These are phyloP conservation scores for Cicer yamashitae DNA, from an alignment of 306 rosid species.

Conservation along the genomic window DNA sequence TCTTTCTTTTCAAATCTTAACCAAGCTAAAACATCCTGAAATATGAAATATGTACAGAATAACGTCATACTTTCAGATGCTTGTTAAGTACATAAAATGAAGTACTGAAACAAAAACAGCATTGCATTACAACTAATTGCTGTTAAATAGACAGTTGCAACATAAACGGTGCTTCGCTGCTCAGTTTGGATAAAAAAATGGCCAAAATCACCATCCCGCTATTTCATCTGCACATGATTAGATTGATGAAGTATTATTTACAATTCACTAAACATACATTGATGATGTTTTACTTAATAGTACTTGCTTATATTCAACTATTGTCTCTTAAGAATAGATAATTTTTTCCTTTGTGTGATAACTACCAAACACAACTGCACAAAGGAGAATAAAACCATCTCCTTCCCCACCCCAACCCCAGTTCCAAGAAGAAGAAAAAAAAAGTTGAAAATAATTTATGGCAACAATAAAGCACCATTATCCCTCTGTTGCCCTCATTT, in stretches of 20 bases:
- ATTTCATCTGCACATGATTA: constrained; percentile 3
- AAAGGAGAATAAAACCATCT: too few relatives aligned
- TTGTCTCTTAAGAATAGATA: not conserved
- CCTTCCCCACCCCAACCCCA: not conserved
- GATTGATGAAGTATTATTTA: constrained; percentile 9
- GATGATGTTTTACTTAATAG: not conserved
- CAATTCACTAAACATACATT: constrained; percentile 16
- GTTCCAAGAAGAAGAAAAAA: too few relatives aligned
- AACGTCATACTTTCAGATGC: constrained; percentile 1
- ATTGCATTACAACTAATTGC: not conserved
- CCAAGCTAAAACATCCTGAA: constrained; percentile 47
- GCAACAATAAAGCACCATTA: too few relatives aligned
- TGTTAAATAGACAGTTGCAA: constrained; percentile 16
- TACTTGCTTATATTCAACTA: not conserved
- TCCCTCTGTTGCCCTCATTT: too few relatives aligned
- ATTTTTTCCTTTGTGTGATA: too few relatives aligned
- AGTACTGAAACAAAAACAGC: constrained; percentile 3
- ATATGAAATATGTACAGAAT: constrained; percentile 19
- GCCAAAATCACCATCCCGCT: not conserved
- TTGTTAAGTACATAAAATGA: constrained; percentile 12
- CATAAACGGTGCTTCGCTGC: not conserved
- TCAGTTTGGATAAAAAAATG: not conserved
- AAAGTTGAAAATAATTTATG: too few relatives aligned
- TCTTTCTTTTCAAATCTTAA: constrained; percentile 48
- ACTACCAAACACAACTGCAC: too few relatives aligned